Conservation (phyloP, 2,329 filamentous ascomycete species). For the Sclerotinia trifoliorum region DNA sequence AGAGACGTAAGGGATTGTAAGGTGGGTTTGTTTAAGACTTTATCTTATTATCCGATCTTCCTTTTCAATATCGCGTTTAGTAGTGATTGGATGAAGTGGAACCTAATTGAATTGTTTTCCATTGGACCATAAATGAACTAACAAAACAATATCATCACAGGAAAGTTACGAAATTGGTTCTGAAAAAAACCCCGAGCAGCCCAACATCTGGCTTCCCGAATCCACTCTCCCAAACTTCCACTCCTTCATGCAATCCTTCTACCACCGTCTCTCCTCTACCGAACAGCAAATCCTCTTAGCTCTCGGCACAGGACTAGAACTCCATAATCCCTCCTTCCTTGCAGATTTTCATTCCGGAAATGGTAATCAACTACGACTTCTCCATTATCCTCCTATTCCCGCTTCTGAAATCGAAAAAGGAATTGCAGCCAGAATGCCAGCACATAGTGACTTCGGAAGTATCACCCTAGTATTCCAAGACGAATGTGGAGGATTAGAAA, state of each 20-base stretch:
- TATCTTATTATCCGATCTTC: background rate
- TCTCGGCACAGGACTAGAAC: constrained; percentile 48
- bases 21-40: constrained; percentile 37
- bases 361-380: constrained; percentile 58
- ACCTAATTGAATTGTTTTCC: constrained; percentile 3
- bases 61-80: background rate
- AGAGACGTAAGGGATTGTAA: constrained; percentile 52
- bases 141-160: constrained; percentile 35
- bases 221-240: constrained; percentile 48
- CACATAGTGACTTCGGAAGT: constrained; percentile 53
- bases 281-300: constrained; percentile 47
- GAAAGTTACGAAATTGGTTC: constrained; percentile 54
- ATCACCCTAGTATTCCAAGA: constrained; percentile 56
- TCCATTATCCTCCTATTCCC: constrained; percentile 56
- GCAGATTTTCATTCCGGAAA: constrained; percentile 51
- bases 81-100: background rate
- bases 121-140: background rate
- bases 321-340: constrained; percentile 48
- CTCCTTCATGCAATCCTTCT: constrained; percentile 50
- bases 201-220: constrained; percentile 51
- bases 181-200: constrained; percentile 46
- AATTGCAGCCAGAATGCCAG: constrained; percentile 47
- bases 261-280: constrained; percentile 47
- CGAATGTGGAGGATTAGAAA: constrained; percentile 50
- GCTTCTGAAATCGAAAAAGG: constrained; percentile 45